Evolutionary conservation across 2,329 filamentous ascomycete species (phyloP).

Genomic region (Penicillium sp.): DNA sequence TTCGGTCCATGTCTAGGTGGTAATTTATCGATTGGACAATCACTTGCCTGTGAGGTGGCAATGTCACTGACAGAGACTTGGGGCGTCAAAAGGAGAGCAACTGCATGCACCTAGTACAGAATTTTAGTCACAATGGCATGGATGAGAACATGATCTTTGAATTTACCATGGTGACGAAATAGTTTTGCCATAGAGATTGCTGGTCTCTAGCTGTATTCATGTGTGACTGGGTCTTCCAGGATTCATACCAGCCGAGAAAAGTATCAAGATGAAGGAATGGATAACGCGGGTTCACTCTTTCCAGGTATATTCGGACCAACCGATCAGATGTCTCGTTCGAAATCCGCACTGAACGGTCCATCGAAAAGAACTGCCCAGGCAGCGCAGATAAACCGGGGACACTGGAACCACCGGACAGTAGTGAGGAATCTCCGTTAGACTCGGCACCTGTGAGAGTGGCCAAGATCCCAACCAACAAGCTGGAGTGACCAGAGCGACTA

Average conservation of each 20-base stretch:
- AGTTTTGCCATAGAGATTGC: slow-evolving; percentile 14
- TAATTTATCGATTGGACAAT: not conserved
- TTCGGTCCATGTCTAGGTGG: not conserved
- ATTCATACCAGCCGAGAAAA: slow-evolving; percentile 15
- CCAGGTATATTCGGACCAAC: slow-evolving; percentile 12
- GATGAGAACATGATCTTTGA: not conserved
- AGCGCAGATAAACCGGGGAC: not conserved
- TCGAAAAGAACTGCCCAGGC: not conserved
- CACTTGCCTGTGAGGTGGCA: slow-evolving; percentile 9
- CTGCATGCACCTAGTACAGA: slow-evolving; percentile 12
- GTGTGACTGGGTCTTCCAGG: slow-evolving; percentile 10
- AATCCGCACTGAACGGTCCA: not conserved
- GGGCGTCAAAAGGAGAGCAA: slow-evolving; percentile 15
- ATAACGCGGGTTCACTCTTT: slow-evolving; percentile 20
- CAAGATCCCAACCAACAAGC: slow-evolving; percentile 12
- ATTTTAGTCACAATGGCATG: not conserved
- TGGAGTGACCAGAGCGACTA: slow-evolving; percentile 9
- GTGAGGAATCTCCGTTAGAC: not conserved
- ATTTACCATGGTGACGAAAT: slow-evolving; percentile 17
- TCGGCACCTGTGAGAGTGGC: slow-evolving; percentile 6
- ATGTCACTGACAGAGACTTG: slow-evolving; percentile 14
- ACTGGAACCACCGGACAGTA: not conserved
- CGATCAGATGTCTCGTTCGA: slow-evolving; percentile 6
- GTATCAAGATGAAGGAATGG: slow-evolving; percentile 15
- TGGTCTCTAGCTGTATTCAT: not conserved